Conservation (phyloP, 2,329 filamentous ascomycete species). For the Aspergillus pseudotamarii region DNA sequence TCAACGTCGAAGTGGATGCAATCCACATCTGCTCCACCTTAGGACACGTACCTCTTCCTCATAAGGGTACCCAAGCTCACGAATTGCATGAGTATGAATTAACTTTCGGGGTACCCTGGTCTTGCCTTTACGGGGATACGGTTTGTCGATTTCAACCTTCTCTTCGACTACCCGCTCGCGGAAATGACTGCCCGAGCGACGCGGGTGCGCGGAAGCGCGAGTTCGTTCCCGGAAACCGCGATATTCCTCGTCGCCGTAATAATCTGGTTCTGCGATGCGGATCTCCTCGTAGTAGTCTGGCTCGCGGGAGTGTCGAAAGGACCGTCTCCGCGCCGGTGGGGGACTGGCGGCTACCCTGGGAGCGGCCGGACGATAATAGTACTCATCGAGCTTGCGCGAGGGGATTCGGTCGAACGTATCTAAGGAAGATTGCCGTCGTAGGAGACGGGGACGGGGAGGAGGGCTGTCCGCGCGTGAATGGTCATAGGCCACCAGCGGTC, state of each 20-base stretch:
- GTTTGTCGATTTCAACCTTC: slow-evolving; percentile 39
- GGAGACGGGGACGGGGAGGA: slow-evolving; percentile 65
- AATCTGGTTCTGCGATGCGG: slow-evolving; percentile 66
- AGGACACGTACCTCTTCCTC: slow-evolving; percentile 71
- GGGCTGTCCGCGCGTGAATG: slow-evolving; percentile 60
- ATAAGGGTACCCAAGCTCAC: slow-evolving; percentile 83
- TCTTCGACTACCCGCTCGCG: slow-evolving; percentile 34
- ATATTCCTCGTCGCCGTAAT: slow-evolving; percentile 72
- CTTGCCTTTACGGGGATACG: slow-evolving; percentile 81
- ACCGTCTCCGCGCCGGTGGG: slow-evolving; percentile 42
- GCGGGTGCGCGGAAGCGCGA: slow-evolving; percentile 50
- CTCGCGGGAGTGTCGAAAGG: slow-evolving; percentile 62
- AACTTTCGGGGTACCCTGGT: slow-evolving; percentile 82
- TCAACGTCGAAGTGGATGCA: slow-evolving; percentile 13
- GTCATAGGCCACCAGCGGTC: slow-evolving; percentile 59
- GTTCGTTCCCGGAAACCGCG: slow-evolving; percentile 68
- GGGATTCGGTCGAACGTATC: slow-evolving; percentile 86
- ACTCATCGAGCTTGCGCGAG: slow-evolving; percentile 52
- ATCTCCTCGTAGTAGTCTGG: slow-evolving; percentile 67
- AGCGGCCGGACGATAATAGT: slow-evolving; percentile 44
- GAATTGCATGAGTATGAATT: slow-evolving; percentile 77
- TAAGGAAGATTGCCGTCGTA: slow-evolving; percentile 83
- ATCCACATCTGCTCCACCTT: neutral
- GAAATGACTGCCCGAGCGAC: slow-evolving; percentile 47
- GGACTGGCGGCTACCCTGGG: slow-evolving; percentile 64